Evolutionary conservation across 164 flowering plant species (phyloP), one percentile per base, ranked within the genome.

Genomic region (Buxus sempervirens): DNA sequence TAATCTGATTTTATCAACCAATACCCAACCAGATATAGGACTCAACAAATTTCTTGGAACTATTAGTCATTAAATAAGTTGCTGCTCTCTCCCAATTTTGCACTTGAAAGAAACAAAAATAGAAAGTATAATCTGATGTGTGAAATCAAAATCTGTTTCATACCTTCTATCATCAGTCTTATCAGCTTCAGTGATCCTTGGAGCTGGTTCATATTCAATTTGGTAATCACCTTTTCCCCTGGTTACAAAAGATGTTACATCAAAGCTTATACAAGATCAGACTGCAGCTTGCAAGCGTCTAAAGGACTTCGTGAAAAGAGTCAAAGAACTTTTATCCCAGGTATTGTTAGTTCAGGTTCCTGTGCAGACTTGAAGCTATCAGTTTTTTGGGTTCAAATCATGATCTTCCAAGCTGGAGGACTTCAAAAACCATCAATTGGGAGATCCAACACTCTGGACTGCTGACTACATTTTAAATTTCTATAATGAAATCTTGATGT

Each of bases 101-200:
- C 18, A 45, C 51, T 45, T 45, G 18, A 45, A 15, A 5, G 2
- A 15, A 45, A 45, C 51, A 45, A 45, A 15, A 10, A 15, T 15
- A 45, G 24, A 27, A 21, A 18, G 27, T 26, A n/a, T 18, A 0
- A 24, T 41, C 24, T 22, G n/a, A 51, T 14, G n/a, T 23, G 36
- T 61, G 48, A 42, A 38, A 63, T 57, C 61, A 15, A 51, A 60
- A 53, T 16, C 13, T 2, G 60, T 45, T 28, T 0, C 24, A 5
- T 84, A 88, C 99, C 78, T 93, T 81, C 62, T 86, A 67, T 93
- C 96, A 77, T 93, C 88, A 27, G 75, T 80, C 75, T 88, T 86
- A 82, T 96, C 98, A 61, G 96, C 97, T 82, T 96, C 97, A 42
- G 98, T 93, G 72, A 90, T 75, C 60, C 99, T 81, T 22, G 99